These are phyloP conservation scores for Chytriomyces hyalinus DNA, from an alignment of 192 early-diverging fungal species.

Conservation along the genomic window DNA sequence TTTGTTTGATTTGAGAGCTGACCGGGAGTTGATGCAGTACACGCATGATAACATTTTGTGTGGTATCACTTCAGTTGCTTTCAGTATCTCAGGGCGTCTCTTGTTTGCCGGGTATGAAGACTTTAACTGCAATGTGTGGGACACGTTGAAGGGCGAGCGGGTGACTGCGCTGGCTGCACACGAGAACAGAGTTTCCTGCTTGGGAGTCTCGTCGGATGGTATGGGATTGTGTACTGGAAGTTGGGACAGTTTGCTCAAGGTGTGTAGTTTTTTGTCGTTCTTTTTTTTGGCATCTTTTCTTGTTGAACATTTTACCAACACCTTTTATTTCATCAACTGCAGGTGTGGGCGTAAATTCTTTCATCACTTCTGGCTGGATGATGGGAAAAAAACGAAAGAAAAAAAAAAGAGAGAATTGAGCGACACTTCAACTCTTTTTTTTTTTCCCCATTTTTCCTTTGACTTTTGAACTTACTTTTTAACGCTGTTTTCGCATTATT, in stretches of 20 bases:
- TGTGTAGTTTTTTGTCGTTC: constrained; percentile 40
- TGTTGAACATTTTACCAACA: too few species aligned
- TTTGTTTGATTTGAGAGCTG: constrained; percentile 96
- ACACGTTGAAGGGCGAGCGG: constrained; percentile 93
- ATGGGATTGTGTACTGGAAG: constrained; percentile 98
- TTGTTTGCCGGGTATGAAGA: constrained; percentile 98
- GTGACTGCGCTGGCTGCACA: constrained; percentile 92
- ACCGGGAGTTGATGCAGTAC: constrained; percentile 97
- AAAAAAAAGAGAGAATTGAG: not conserved
- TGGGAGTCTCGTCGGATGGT: constrained; percentile 95
- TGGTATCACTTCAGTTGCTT: constrained; percentile 97
- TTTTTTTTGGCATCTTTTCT: not conserved
- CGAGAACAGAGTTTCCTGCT: constrained; percentile 95
- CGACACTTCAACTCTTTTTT: not conserved
- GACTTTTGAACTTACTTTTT: too few species aligned
- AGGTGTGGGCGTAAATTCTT: constrained; percentile 35
- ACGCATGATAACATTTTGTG: constrained; percentile 98
- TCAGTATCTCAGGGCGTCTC: constrained; percentile 94
- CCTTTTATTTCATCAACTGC: not conserved
- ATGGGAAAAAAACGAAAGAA: not conserved
- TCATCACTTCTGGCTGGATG: not conserved
- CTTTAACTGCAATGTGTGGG: constrained; percentile 99
- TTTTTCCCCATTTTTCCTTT: not conserved
- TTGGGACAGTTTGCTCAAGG: constrained; percentile 97
- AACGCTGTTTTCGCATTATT: not conserved